These are phyloP conservation scores for Zangia roseola DNA, from an alignment of 768 basidiomycete species.

Conservation along the genomic window DNA sequence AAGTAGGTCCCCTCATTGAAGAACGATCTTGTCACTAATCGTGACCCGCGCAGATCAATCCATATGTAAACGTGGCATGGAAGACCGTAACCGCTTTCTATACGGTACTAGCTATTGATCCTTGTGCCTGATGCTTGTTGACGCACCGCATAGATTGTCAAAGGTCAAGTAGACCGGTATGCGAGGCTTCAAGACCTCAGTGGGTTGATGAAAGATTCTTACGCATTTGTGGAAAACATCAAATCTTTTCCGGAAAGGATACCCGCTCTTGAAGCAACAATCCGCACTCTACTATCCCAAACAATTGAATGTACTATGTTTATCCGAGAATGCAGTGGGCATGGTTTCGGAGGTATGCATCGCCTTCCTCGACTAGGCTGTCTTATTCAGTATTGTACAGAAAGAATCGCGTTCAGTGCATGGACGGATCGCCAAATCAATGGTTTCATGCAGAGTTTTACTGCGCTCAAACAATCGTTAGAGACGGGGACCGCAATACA, in stretches of 20 bases:
- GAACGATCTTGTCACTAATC: not conserved
- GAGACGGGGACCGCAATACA: slow-evolving; percentile 26
- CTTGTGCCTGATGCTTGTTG: not conserved
- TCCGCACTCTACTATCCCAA: slow-evolving; percentile 28
- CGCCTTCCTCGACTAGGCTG: not conserved
- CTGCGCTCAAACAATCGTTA: slow-evolving; percentile 25
- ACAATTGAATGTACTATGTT: slow-evolving; percentile 38
- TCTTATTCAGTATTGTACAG: slow-evolving; percentile 15
- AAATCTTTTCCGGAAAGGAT: slow-evolving; percentile 28
- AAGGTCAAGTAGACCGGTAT: slow-evolving; percentile 29
- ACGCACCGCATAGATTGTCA: slow-evolving; percentile 23
- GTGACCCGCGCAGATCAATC: slow-evolving; percentile 18
- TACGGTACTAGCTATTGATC: slow-evolving; percentile 11
- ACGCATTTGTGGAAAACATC: slow-evolving; percentile 32
- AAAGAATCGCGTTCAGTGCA: slow-evolving; percentile 11
- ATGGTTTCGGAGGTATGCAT: slow-evolving; percentile 33
- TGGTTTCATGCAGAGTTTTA: slow-evolving; percentile 22
- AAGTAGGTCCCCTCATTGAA: slow-evolving; percentile 9
- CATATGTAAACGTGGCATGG: slow-evolving; percentile 29
- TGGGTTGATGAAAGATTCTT: slow-evolving; percentile 31
- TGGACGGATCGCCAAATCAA: slow-evolving; percentile 22
- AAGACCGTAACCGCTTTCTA: slow-evolving; percentile 28
- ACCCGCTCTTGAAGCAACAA: slow-evolving; percentile 25
- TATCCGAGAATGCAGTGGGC: slow-evolving; percentile 35
- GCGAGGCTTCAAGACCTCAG: slow-evolving; percentile 26